These are phyloP conservation scores for Trametes meyenii DNA, from an alignment of 768 basidiomycete genomes.

Conservation along the genomic window DNA sequence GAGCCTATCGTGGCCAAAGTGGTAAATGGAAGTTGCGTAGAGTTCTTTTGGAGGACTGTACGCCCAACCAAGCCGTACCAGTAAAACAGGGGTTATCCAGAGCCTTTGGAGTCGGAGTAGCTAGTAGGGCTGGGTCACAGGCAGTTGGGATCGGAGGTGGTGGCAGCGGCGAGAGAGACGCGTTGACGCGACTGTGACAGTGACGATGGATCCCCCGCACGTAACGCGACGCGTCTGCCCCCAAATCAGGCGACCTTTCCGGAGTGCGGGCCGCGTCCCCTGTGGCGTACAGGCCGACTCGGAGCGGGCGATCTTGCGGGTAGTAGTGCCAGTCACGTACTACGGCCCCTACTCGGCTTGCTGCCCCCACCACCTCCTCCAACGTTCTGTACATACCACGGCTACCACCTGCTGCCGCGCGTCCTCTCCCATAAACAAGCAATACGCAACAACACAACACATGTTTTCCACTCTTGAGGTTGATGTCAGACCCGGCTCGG, in stretches of 20 bases:
- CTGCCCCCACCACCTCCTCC: not conserved
- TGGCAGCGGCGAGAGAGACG: slow-evolving; percentile 1
- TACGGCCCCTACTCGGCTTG: not conserved
- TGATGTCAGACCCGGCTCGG: slow-evolving; percentile 74
- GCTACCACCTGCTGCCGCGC: not conserved
- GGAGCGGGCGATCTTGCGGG: not conserved
- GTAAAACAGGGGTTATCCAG: too few relatives aligned
- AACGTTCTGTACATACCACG: not conserved
- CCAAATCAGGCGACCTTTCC: slow-evolving; percentile 12
- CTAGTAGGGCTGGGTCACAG: not conserved
- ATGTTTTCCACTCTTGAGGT: slow-evolving; percentile 76
- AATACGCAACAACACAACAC: not conserved
- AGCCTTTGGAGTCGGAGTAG: too few relatives aligned
- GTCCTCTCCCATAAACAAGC: not conserved
- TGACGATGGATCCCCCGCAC: slow-evolving; percentile 2
- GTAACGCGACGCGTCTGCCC: slow-evolving; percentile 29
- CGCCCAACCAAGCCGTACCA: not conserved
- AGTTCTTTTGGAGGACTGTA: too few relatives aligned
- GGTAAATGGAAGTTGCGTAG: too few relatives aligned
- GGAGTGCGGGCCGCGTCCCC: slow-evolving; percentile 8
- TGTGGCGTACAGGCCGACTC: not conserved
- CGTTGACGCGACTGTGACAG: slow-evolving; percentile 21
- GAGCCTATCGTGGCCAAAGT: too few relatives aligned
- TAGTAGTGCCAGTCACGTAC: not conserved
- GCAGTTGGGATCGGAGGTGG: not conserved